A percentile compares a stretch with the other conserved stretches of the same genome.
Evolutionary conservation across 257 asterid species (phyloP).

Genomic region (Solanum pimpinellifolium): DNA sequence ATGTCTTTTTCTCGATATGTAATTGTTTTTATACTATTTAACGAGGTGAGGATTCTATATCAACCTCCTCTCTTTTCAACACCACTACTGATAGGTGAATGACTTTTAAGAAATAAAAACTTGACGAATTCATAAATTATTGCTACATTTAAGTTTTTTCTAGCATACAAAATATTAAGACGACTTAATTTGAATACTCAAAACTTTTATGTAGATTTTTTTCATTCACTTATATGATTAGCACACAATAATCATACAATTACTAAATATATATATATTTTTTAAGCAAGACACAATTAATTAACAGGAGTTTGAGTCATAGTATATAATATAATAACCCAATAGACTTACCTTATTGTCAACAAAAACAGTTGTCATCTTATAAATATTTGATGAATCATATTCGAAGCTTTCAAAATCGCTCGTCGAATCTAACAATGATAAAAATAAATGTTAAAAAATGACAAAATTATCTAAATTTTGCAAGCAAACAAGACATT

Average conservation of each 20-base stretch:
- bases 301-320: neutral
- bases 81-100: neutral
- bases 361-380: neutral
- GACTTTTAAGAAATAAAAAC: too few species aligned
- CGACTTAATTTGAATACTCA: neutral
- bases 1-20: too few species aligned
- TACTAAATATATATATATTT: neutral
- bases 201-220: neutral
- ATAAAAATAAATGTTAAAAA: neutral
- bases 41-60: too few species aligned
- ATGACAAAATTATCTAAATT: neutral
- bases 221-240: neutral
- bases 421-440: neutral
- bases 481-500: neutral
- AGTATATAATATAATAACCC: neutral
- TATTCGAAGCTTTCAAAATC: neutral
- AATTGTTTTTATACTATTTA: too few species aligned
- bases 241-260: neutral
- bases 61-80: neutral
- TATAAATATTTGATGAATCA: neutral
- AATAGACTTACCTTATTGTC: neutral
- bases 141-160: neutral
- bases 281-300: neutral
- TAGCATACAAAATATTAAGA: neutral
- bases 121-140: too few species aligned